phyloP scores from a whole-genome alignment of 129 eudicot species.

The Chrysanthemum lavandulifolium region DNA sequence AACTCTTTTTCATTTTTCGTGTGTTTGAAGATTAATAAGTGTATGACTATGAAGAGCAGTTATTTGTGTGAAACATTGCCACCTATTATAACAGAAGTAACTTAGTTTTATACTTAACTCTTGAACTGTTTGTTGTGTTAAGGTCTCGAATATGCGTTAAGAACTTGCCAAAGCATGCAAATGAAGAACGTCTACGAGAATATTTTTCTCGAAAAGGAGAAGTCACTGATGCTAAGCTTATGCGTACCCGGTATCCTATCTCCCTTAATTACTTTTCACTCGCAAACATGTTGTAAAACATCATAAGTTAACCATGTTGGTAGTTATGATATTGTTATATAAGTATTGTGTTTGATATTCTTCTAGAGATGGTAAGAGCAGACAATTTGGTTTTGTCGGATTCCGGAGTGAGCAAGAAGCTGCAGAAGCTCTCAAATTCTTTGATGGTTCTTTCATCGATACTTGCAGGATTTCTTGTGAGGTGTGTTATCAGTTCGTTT shows the following conservation, averaged over 20 bases:
- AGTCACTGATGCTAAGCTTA: constrained; percentile 92
- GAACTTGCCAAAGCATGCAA: constrained; percentile 68
- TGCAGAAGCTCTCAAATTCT: constrained; percentile 75
- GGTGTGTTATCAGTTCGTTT: constrained; percentile 37
- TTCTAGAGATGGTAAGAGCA: constrained; percentile 92
- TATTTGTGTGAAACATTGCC: neutral
- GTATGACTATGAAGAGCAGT: neutral
- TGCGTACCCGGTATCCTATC: constrained; percentile 62
- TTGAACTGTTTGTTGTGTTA: constrained; percentile 10
- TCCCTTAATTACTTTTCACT: constrained; percentile 2
- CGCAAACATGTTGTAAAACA: neutral
- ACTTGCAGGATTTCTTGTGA: constrained; percentile 77
- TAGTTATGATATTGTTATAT: neutral
- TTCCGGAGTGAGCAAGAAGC: constrained; percentile 83
- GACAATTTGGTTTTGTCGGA: constrained; percentile 97
- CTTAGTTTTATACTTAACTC: neutral
- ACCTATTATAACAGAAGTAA: neutral
- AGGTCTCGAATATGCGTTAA: constrained; percentile 97
- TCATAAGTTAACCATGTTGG: neutral
- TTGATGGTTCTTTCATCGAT: constrained; percentile 78
- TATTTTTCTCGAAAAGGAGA: constrained; percentile 90
- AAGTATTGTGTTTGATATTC: constrained; percentile 24
- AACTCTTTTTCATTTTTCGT: neutral
- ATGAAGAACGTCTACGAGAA: constrained; percentile 71
- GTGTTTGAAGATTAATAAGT: neutral